Evolutionary conservation across 495 filamentous ascomycete genomes (phyloP).

Genomic region (Friedmanniomyces simplex): DNA sequence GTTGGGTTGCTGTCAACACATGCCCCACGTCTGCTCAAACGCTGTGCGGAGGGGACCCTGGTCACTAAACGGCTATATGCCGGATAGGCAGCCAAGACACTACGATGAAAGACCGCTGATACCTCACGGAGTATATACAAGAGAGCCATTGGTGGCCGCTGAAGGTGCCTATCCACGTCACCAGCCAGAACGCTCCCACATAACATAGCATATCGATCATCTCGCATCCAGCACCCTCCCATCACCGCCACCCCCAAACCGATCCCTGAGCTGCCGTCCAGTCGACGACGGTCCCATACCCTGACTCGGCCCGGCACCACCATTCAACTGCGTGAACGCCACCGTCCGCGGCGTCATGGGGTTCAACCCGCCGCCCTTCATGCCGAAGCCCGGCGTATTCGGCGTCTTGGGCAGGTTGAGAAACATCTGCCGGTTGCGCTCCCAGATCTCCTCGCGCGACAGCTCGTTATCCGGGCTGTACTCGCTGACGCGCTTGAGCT

Average conservation of each 20-base stretch:
- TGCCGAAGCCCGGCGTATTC: slow-evolving; percentile 22
- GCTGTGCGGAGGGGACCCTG: too few species aligned
- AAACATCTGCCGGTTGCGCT: slow-evolving; percentile 30
- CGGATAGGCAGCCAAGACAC: too few species aligned
- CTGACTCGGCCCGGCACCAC: slow-evolving; percentile 1
- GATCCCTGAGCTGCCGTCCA: slow-evolving; percentile 6
- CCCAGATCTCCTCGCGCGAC: slow-evolving; percentile 31
- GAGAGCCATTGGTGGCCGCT: too few species aligned
- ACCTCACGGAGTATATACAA: too few species aligned
- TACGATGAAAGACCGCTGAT: too few species aligned
- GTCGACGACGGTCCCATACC: background rate
- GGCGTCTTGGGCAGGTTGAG: slow-evolving; percentile 27
- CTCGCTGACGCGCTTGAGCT: slow-evolving; percentile 21
- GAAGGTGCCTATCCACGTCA: too few species aligned
- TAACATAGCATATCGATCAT: background rate
- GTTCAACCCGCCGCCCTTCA: slow-evolving; percentile 11
- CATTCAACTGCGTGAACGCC: slow-evolving; percentile 32
- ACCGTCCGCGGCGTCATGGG: slow-evolving; percentile 34
- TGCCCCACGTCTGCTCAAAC: too few species aligned
- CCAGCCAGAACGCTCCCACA: background rate
- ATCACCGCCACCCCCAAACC: background rate
- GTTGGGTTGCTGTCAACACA: background rate
- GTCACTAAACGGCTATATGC: too few species aligned
- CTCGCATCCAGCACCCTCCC: slow-evolving; percentile 8
- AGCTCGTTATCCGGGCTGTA: slow-evolving; percentile 23